A percentile compares a stretch with the other conserved stretches of the same genome.
phyloP scores from a whole-genome alignment of 495 filamentous ascomycete genomes.

The Xylaria bambusicola region DNA sequence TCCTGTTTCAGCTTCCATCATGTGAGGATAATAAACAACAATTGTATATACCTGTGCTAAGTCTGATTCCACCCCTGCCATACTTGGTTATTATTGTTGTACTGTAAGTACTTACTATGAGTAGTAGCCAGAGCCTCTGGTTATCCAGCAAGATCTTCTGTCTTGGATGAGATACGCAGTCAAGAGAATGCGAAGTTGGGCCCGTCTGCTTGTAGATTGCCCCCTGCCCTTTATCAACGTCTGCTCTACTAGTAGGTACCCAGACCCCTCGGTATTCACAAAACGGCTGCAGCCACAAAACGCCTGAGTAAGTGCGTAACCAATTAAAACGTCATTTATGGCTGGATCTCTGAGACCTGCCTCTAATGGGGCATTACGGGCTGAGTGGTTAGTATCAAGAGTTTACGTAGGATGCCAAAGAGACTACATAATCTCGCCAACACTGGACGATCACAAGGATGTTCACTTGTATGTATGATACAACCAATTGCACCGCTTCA shows the following conservation, averaged over 20 bases:
- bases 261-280: constrained; percentile 4
- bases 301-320: background rate
- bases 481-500: background rate
- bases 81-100: no score
- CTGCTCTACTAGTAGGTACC: background rate
- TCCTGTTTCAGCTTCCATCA: constrained; percentile 14
- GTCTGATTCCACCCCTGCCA: no score
- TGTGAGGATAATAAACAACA: background rate
- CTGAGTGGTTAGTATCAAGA: no score
- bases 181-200: background rate
- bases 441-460: constrained; percentile 1
- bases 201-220: background rate
- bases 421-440: background rate
- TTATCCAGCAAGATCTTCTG: no score
- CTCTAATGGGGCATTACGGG: no score
- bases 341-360: constrained; percentile 13
- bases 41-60: no score
- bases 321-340: background rate
- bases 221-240: constrained; percentile 2
- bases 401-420: no score
- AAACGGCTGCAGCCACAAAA: constrained; percentile 16
- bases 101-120: no score
- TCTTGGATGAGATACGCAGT: no score
- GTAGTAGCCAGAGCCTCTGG: no score
- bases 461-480: constrained; percentile 5